Base-by-base conservation (phyloP, 2,329 filamentous ascomycete species). In the Periconia digitata region DNA sequence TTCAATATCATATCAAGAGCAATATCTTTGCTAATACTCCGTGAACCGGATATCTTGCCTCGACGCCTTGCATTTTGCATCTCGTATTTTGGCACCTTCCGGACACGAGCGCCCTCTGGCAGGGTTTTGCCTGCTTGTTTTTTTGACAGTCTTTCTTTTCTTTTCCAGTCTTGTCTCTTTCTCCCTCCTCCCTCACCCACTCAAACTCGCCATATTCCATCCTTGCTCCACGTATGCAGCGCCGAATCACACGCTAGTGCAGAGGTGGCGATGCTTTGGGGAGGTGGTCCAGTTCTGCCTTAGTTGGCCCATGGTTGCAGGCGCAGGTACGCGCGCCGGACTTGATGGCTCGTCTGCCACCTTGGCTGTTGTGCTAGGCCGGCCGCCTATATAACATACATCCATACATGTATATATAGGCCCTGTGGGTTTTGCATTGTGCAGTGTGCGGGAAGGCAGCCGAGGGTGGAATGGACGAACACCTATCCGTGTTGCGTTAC, bases 301-400 rank as follows among this genome's bases (percentile, higher is more conserved):
- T n/a, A n/a, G n/a, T n/a, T n/a, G n/a, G n/a, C n/a, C n/a, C n/a
- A 15, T 15, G 12, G 27, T 32, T 32, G 27, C 50, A 54, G 51
- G 57, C 58, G 62, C 63, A 63, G 60, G 58, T 64, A 63, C 63
- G 57, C 58, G 50, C 35, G 17, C 38, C 15, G 15, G 15, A 32
- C 27, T 32, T 32, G 27, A 32, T 32, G n/a, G 12, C n/a, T 32
- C 10, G 24, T 12, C 12, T 32, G 27, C 27, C n/a, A 32, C 27
- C 4, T 32, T 5, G n/a, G 27, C 27, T 32, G 27, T 32, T 32
- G 27, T 32, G 8, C 27, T 12, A 3, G 3, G 10, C 10, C 10
- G 27, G 27, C n/a, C n/a, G n/a, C n/a, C n/a, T n/a, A n/a, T n/a
- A n/a, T n/a, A n/a, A n/a, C n/a, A n/a, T n/a, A n/a, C n/a, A n/a